These are phyloP conservation scores for Apiospora saccharicola DNA, from an alignment of 2,329 filamentous ascomycete species.

Conservation along the genomic window DNA sequence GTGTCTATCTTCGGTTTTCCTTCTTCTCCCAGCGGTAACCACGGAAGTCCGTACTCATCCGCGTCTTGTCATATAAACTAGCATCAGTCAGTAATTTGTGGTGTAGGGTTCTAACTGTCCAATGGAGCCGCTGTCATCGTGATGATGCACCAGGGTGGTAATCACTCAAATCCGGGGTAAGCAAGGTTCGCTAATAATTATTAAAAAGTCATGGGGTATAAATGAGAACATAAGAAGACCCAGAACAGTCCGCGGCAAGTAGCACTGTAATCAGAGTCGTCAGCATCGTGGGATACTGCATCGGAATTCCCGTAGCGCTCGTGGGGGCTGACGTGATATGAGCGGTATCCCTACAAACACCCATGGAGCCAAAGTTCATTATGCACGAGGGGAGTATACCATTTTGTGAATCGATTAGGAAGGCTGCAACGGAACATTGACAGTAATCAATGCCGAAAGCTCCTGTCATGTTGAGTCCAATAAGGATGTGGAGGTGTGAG, in stretches of 20 bases:
- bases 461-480: not conserved
- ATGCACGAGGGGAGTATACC: not conserved
- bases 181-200: not conserved
- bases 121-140: not conserved
- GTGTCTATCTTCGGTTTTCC: not conserved
- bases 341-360: conserved; percentile 14
- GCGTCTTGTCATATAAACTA: not conserved
- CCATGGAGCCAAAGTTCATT: not conserved
- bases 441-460: not conserved
- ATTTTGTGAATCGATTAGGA: not conserved
- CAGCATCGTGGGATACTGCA: conserved; percentile 15
- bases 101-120: not conserved
- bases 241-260: not conserved
- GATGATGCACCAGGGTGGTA: not conserved
- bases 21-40: not conserved
- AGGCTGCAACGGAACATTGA: too few species aligned
- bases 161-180: not conserved
- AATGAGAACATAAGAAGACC: not conserved
- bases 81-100: not conserved
- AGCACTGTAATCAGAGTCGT: not conserved
- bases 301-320: not conserved
- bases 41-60: not conserved
- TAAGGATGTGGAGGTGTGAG: not conserved
- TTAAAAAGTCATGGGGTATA: not conserved
- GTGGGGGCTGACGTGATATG: conserved; percentile 18